Base-by-base conservation (phyloP, 108 stramenopile genomes). In the Cyclotella distinguenda region DNA sequence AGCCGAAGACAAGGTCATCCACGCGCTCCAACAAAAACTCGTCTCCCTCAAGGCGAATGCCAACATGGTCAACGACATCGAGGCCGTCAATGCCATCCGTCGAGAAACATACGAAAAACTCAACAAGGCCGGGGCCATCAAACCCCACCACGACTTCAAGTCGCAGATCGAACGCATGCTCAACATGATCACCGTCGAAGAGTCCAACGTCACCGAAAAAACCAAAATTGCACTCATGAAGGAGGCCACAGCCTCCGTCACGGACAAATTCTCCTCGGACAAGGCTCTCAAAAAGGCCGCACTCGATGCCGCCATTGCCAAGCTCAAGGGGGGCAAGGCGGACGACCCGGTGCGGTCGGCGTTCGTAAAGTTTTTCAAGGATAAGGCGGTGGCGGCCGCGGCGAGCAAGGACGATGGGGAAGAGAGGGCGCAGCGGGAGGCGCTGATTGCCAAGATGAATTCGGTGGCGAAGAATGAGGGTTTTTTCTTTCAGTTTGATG, bases 91-190 rank as follows among this genome's bases (percentile, higher is more conserved):
- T 46, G 68, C 66, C 1, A 67, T 90, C 19, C 80, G 84, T 32
- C 70, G 75, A 26, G 77, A 72, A 18, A 79, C 91, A 12, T 93
- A 88, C 67, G 82, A 57, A 44, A 93, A 90, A 68, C 78, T 90
- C 40, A 93, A 93, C 72, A 84, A 79, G 19, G 85, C 87, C 28
- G 91, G 91, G 46, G 73, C 75, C 72, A 83, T 93, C 82, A 89
- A 90, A 78, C 91, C 91, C 27, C 79, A 86, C 49, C 88, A 93
- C 56, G 81, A 86, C 61, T 84, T 90, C 76, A 93, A 93, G 84
- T 74, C 78, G 4, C 91, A 93, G 65, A 75, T 93, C 16, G 88
- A 90, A 60, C 75, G 77, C 35, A 73, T 93, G 38, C 60, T 93
- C 28, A 57, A 64, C 72, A 80, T 93, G 82, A 84, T 93, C 57